Conservation (phyloP, 331 rosid species). For the Cydonia oblonga region DNA sequence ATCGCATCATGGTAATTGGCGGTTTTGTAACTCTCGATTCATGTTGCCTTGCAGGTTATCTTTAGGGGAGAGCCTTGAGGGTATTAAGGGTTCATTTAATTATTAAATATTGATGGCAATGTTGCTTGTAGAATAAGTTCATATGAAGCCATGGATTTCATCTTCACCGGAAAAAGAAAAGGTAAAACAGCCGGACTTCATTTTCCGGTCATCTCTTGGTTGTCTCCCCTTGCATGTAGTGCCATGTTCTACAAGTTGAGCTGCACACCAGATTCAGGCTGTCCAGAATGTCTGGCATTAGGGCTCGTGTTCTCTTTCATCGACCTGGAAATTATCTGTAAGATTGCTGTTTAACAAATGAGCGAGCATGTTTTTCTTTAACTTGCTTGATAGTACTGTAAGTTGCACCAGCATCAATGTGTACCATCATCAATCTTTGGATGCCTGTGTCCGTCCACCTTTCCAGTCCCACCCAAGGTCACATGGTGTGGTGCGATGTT, state of each 20-base stretch:
- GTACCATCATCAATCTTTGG: no score
- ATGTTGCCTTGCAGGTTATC: constrained; percentile 54
- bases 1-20: not conserved
- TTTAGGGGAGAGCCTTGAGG: constrained; percentile 79
- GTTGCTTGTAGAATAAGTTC: not conserved
- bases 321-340: not conserved
- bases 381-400: not conserved
- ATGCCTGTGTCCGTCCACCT: no score
- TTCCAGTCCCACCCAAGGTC: no score
- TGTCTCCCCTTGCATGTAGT: not conserved
- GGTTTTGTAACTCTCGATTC: not conserved
- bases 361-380: not conserved
- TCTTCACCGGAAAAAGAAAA: not conserved
- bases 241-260: not conserved
- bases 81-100: constrained; percentile 63
- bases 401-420: no score
- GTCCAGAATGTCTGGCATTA: not conserved
- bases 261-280: no score
- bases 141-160: not conserved
- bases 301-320: not conserved
- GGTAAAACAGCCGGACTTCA: not conserved
- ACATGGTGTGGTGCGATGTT: not conserved
- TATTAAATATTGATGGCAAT: constrained; percentile 6
- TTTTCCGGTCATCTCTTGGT: not conserved
- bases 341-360: not conserved